Conservation (phyloP, 495 filamentous ascomycete genomes). For the Cryomyces minteri region DNA sequence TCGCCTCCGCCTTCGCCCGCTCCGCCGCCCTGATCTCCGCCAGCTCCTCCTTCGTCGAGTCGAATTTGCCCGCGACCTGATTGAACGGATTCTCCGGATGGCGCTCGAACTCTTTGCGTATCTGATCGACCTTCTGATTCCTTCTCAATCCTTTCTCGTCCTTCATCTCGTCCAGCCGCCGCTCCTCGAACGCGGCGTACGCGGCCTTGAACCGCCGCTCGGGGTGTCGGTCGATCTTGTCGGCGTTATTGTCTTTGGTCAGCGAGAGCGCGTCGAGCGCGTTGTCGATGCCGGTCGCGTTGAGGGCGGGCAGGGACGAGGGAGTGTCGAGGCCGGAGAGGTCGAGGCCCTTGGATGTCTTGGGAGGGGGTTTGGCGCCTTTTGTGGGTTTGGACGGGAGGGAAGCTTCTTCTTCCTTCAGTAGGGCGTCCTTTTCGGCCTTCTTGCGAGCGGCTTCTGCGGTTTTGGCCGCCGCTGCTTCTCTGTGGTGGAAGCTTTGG, state of each 20-base stretch:
- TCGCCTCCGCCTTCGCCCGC: constrained; percentile 53
- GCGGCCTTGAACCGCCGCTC: constrained; percentile 76
- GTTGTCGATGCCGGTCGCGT: constrained; percentile 76
- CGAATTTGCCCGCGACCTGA: constrained; percentile 51
- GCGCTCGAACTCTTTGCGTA: constrained; percentile 81
- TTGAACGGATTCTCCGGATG: constrained; percentile 89
- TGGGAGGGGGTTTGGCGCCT: constrained; percentile 42
- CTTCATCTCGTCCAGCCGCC: constrained; percentile 70
- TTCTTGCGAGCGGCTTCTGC: constrained; percentile 74
- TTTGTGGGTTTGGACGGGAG: constrained; percentile 36
- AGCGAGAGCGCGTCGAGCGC: constrained; percentile 68
- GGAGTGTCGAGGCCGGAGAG: constrained; percentile 33
- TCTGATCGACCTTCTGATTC: constrained; percentile 61
- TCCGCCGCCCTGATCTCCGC: constrained; percentile 44
- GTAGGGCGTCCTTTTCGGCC: constrained; percentile 64
- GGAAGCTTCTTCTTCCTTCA: constrained; percentile 65
- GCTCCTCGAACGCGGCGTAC: constrained; percentile 68
- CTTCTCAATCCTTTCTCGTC: constrained; percentile 61
- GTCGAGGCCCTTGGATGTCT: constrained; percentile 52
- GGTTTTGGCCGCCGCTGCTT: constrained; percentile 70
- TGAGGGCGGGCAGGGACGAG: constrained; percentile 31
- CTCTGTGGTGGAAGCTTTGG: constrained; percentile 27
- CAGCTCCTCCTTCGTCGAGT: constrained; percentile 67
- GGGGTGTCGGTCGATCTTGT: constrained; percentile 71
- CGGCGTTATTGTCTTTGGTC: constrained; percentile 26